Percentiles rank a stretch among this genome's conserved stretches.
These are phyloP conservation scores for Penicillium concentricum DNA, from an alignment of 2,329 filamentous ascomycete genomes.

Conservation along the genomic window DNA sequence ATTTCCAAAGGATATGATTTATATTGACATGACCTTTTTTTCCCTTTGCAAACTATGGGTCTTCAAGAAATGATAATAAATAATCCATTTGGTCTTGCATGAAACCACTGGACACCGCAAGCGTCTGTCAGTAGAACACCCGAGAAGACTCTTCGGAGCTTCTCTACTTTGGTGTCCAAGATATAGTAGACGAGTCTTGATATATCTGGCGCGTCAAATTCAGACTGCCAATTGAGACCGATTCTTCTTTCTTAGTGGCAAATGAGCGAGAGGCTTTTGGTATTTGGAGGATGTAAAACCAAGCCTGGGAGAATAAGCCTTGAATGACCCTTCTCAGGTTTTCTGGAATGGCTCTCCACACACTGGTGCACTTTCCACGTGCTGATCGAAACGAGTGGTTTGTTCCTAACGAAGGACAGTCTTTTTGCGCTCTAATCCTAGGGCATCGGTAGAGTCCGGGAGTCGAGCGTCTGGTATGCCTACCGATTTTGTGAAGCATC, in stretches of 20 bases:
- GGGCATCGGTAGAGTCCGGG: not conserved
- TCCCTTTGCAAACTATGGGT: not conserved
- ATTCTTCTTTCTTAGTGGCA: not conserved
- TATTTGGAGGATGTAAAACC: not conserved
- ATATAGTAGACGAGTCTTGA: not conserved
- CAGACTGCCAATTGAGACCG: not conserved
- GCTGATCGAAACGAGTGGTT: not conserved
- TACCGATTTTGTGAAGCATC: not conserved
- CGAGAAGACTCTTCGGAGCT: not conserved
- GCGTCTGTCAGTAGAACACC: too few relatives aligned
- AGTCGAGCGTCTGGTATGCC: not conserved
- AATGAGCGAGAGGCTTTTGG: not conserved
- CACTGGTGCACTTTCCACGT: not conserved
- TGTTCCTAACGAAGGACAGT: not conserved
- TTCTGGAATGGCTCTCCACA: not conserved
- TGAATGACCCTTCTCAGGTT: not conserved
- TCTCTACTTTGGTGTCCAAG: not conserved
- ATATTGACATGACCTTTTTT: not conserved
- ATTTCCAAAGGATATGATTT: not conserved
- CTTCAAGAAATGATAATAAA: not conserved
- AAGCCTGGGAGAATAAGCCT: not conserved
- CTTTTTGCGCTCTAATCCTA: not conserved
- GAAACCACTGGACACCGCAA: not conserved
- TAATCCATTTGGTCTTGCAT: not conserved
- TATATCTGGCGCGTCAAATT: not conserved